Evolutionary conservation across 805 yeast genomes (phyloP).

Genomic region (Kazachstania africana): DNA sequence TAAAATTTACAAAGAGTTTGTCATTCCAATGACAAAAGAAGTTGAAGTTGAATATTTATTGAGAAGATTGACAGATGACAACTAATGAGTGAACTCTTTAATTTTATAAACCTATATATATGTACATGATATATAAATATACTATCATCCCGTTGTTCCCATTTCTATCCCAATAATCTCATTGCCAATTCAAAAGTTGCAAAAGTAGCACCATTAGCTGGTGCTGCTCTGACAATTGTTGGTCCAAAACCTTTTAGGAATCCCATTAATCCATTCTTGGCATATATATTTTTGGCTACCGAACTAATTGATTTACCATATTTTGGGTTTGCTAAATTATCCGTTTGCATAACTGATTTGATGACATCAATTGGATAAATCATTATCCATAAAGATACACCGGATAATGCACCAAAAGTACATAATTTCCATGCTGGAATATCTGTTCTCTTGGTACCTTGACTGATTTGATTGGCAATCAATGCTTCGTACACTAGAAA

Average conservation of each 20-base stretch:
- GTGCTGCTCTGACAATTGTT: slow-evolving; percentile 91
- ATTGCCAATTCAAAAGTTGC: slow-evolving; percentile 86
- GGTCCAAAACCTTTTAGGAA: slow-evolving; percentile 88
- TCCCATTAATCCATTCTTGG: slow-evolving; percentile 54
- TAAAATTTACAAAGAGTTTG: slow-evolving; percentile 70
- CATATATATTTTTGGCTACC: slow-evolving; percentile 43
- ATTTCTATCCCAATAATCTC: slow-evolving; percentile 43
- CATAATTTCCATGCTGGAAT: slow-evolving; percentile 85
- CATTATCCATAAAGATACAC: slow-evolving; percentile 76
- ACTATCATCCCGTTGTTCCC: not conserved
- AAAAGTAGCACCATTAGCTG: slow-evolving; percentile 96
- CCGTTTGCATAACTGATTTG: slow-evolving; percentile 71
- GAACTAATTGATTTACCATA: slow-evolving; percentile 42
- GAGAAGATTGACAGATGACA: no score
- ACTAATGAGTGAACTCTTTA: not conserved
- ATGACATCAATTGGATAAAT: slow-evolving; percentile 84
- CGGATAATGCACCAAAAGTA: slow-evolving; percentile 80
- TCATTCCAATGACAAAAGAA: slow-evolving; percentile 88
- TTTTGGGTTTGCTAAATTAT: slow-evolving; percentile 34
- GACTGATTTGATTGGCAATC: slow-evolving; percentile 36
- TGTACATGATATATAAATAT: not conserved
- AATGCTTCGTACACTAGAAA: slow-evolving; percentile 86
- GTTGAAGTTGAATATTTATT: slow-evolving; percentile 89
- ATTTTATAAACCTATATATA: not conserved
- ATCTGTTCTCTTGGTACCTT: slow-evolving; percentile 43